Base-by-base conservation (phyloP, 225 moss, liverwort and hornwort species). In the Lunularia cruciata region DNA sequence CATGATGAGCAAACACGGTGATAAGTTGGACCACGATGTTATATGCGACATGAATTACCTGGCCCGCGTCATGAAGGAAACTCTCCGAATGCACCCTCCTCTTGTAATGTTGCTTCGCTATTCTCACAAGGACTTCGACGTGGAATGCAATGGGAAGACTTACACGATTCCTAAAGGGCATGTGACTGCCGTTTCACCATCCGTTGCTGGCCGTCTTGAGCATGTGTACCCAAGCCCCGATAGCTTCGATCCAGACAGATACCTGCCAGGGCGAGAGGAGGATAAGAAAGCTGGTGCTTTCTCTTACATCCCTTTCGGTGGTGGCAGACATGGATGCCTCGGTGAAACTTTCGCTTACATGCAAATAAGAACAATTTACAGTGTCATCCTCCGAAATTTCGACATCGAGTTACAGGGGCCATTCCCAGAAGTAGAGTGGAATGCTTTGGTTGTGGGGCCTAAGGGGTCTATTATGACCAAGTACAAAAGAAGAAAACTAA, bases 321-420 rank as follows among this genome's bases (percentile, higher is more conserved):
- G 98, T 28, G 98, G 98, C 13, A 86, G 98, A 55, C 98, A 93
- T 57, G 98, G 98, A 34, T 98, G 98, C 71, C 80, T 98, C 31
- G 98, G 98, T 27, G 98, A 98, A 72, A 93, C 86, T 7, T 98
- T 98, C 63, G 98, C 98, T 1, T 98, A 87, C 73, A 93, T 98
- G 91, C 98, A 98, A 84, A 87, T 98, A 43, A 83, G 91, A 78
- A 89, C 93, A 23, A 79, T 98, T 23, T 98, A 93, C 93, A 98
- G 98, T 74, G 89, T 89, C 63, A 79, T 98, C 26, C 77, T 98
- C 27, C 88, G 89, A 53, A 88, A 85, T 45, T 98, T 91, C 46
- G 93, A 98, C 38, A 22, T 98, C 33, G 89, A 91, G 60, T 65
- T 83, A 63, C 27, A 76, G 20, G 78, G 80, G 40, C 76, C 81